Evolutionary conservation across 2,329 filamentous ascomycete species (phyloP), one percentile per base, ranked within the genome.

Genomic region (Ophiocordyceps sinensis): DNA sequence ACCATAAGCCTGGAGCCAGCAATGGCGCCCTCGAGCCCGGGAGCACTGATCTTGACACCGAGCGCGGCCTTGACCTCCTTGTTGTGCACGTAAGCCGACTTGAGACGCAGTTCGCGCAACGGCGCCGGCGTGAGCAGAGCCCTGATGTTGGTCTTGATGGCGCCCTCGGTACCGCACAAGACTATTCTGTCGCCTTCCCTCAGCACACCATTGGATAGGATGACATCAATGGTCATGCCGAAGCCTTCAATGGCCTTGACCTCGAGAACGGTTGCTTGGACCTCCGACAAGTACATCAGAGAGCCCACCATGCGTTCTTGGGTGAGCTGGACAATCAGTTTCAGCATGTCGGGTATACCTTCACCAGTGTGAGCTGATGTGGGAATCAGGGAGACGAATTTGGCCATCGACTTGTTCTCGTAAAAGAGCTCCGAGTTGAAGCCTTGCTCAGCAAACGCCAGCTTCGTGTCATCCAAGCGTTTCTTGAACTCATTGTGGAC

Each of bases 171-270:
- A 71, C 91, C 91, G 57, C 91, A 98, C 36, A 98, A 66, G 5
- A 96, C 85, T 54, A 98, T 86, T 31, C 87, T 82, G 62, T 98
- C 91, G 47, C 91, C 91, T 67, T 98, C 91, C 47, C 80, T 78
- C 38, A 98, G 72, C 44, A 95, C 82, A 77, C 91, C 91, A 66
- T 98, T 98, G 44, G 86, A 94, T 41, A 98, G 67, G 51, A 98
- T 82, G 48, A 98, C 89, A 59, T 98, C 91, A 53, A 98, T 96
- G 37, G 91, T 98, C 63, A 94, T 98, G 59, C 91, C 91, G 48
- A 98, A 87, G 65, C 91, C 93, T 63, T 98, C 91, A 47, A 98
- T 95, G 38, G 94, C 85, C 77, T 98, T 98, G 62, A 98, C 91
- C 68, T 98, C 91, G 35, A 98, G 79, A 39, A 98, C 89, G 8